phyloP scores from a whole-genome alignment of 2,329 filamentous ascomycete genomes.

The Cyphellophora attinorum region DNA sequence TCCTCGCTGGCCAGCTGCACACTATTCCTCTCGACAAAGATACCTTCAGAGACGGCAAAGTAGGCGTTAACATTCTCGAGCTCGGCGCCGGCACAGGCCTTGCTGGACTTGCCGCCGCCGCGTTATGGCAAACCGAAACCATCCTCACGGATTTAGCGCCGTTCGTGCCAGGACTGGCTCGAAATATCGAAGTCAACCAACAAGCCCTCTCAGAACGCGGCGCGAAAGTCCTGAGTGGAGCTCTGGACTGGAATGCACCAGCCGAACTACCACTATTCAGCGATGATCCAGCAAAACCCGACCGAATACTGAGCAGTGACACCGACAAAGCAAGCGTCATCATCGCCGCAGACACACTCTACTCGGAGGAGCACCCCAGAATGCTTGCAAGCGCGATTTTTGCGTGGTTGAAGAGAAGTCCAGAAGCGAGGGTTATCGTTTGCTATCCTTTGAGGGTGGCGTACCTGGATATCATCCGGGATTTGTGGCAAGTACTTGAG shows the following conservation, averaged over 20 bases:
- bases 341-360: constrained; percentile 33
- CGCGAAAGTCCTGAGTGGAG: constrained; percentile 19
- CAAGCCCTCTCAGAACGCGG: constrained; percentile 64
- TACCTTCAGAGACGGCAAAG: not conserved
- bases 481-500: constrained; percentile 31
- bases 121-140: constrained; percentile 56
- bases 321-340: constrained; percentile 25
- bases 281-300: not conserved
- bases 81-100: constrained; percentile 85
- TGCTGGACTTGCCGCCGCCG: constrained; percentile 73
- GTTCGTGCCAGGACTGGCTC: constrained; percentile 70
- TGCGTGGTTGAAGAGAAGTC: constrained; percentile 24
- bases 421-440: constrained; percentile 25
- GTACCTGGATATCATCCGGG: constrained; percentile 33
- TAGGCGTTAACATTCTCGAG: constrained; percentile 50
- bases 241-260: constrained; percentile 27
- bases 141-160: constrained; percentile 71
- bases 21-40: constrained; percentile 15
- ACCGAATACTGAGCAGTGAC: constrained; percentile 5
- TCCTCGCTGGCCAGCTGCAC: constrained; percentile 65
- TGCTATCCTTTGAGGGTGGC: constrained; percentile 30
- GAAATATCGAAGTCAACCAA: constrained; percentile 63
- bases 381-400: constrained; percentile 26
- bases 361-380: constrained; percentile 31
- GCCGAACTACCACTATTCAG: constrained; percentile 1